Evolutionary conservation across 1,139 yeast species (phyloP), one percentile per base, ranked within the genome.

Genomic region (Saccharomyces hybrid): DNA sequence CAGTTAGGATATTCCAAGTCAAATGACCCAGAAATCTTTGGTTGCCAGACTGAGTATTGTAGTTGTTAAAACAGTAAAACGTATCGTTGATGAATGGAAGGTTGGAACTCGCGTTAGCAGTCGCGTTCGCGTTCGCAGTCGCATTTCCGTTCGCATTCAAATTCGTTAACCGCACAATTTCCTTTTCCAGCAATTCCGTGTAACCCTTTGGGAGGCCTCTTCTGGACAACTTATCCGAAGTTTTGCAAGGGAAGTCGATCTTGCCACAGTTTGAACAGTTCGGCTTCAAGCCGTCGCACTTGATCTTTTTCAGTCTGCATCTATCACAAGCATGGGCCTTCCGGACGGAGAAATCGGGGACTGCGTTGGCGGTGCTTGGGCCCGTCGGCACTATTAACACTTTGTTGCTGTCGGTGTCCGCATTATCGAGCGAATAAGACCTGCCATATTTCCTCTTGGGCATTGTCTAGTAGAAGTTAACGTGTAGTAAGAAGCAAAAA

Each of bases 271-370:
- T 83, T 46, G 80, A 75, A 66, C 95, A 86, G 49, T 71, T 66
- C 1, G 93, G 91, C 2, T 80, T 76, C 56, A 78, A 73, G 0
- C 93, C 93, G 63, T 84, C 87, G 71, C 95, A 86, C 63, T 83
- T 84, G 62, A 85, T 84, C 70, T 86, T 86, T 62, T 87, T 83
- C 60, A 85, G 78, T 53, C 93, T 73, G 64, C 95, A 86, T 48
- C 95, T 73, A 68, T 86, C 93, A 71, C 95, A 86, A 3, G 93
- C 93, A 67, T 86, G 93, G 2, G 87, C 80, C 2, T 84, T 38
- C 24, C 44, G 11, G 3, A 38, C 44, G 11, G 44, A 38, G 44
- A 38, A 38, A 38, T 38, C 44, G 0, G 44, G 11, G 44, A 19
- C 11, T 9, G 44, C 44, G 26, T 38, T 38, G n/a, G 44, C 5